phyloP scores from a whole-genome alignment of 2,329 filamentous ascomycete species.

The Xylariaceae sp. region DNA sequence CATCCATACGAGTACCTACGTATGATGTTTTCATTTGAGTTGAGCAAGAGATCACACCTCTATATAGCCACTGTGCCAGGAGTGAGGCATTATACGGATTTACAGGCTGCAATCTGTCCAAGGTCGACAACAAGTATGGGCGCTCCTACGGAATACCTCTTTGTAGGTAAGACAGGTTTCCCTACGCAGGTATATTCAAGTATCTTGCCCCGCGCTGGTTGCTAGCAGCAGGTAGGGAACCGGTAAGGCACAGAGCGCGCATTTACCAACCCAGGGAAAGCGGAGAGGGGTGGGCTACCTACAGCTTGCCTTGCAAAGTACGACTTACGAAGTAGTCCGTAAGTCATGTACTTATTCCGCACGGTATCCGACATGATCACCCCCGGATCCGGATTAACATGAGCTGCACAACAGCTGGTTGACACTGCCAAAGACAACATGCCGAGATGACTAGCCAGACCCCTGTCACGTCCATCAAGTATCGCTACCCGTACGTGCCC shows the following conservation, averaged over 20 bases:
- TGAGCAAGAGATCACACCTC: too few species aligned
- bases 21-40: too few species aligned
- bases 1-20: not conserved
- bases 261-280: not conserved
- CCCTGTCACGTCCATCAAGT: not conserved
- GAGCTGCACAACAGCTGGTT: conserved; percentile 2
- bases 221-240: not conserved
- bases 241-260: not conserved
- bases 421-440: not conserved
- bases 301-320: too few species aligned
- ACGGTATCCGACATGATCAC: not conserved
- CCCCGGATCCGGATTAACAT: conserved; percentile 23
- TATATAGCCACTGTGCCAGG: not conserved
- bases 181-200: not conserved
- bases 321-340: too few species aligned
- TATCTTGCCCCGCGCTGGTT: conserved; percentile 23
- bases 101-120: conserved; percentile 1
- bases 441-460: not conserved
- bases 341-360: not conserved
- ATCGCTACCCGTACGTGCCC: not conserved
- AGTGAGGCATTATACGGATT: not conserved
- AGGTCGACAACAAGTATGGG: conserved; percentile 1
- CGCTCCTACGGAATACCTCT: not conserved
- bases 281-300: not conserved
- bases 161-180: not conserved